A percentile compares a stretch with the other conserved stretches of the same genome.
phyloP scores from a whole-genome alignment of 345 rosid species.

The Ceriops decandra region DNA sequence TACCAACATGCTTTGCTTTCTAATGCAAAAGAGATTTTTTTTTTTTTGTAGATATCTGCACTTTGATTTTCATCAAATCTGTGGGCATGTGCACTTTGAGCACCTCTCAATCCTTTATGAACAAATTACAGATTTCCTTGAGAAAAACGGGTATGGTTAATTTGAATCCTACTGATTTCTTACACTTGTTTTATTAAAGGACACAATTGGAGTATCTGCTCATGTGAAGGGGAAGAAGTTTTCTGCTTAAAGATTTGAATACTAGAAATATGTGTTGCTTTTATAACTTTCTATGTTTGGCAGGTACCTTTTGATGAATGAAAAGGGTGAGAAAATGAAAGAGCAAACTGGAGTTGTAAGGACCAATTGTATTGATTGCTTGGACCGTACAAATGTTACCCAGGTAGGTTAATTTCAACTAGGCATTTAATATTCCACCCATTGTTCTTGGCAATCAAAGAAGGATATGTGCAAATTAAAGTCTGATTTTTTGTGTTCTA shows the following conservation, averaged over 20 bases:
- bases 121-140: slow-evolving; percentile 77
- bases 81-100: slow-evolving; percentile 97
- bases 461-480: too few relatives aligned
- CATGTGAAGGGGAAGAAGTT: too few relatives aligned
- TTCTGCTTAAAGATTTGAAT: too few relatives aligned
- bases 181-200: too few relatives aligned
- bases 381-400: slow-evolving; percentile 97
- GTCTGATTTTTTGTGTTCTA: neutral
- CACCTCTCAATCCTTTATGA: slow-evolving; percentile 87
- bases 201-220: too few relatives aligned
- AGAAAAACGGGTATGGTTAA: slow-evolving; percentile 60
- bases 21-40: slow-evolving; percentile 19
- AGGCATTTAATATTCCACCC: too few relatives aligned
- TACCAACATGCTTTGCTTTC: slow-evolving; percentile 5
- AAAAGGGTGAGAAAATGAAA: slow-evolving; percentile 89
- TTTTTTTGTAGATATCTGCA: slow-evolving; percentile 70
- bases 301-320: slow-evolving; percentile 57
- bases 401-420: slow-evolving; percentile 51
- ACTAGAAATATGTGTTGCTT: neutral
- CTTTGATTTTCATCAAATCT: slow-evolving; percentile 87
- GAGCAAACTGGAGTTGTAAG: slow-evolving; percentile 53
- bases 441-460: neutral
- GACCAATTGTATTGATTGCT: slow-evolving; percentile 97
- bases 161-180: too few relatives aligned
- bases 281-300: neutral